Evolutionary conservation across 352 stramenopile species (phyloP), one percentile per base, ranked within the genome.

Genomic region (Paralagenidium karlingii): DNA sequence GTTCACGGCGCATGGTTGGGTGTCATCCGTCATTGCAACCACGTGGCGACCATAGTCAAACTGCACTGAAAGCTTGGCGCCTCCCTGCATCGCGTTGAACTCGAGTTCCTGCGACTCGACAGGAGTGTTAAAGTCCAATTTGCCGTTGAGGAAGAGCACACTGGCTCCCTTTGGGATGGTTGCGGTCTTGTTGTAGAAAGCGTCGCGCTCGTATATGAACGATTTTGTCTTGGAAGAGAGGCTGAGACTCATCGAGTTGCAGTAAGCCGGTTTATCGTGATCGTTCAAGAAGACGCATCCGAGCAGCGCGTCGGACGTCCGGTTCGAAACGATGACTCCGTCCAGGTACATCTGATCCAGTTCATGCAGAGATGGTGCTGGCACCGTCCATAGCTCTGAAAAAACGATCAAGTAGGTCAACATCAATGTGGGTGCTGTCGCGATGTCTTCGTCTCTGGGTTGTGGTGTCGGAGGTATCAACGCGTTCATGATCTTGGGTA

Each of bases 11-110:
- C n/a, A n/a, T n/a, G n/a, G n/a, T n/a, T n/a, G n/a, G n/a, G n/a
- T n/a, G n/a, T n/a, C n/a, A n/a, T n/a, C n/a, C n/a, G n/a, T n/a
- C n/a, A n/a, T n/a, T n/a, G n/a, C n/a, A n/a, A n/a, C n/a, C n/a
- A n/a, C 51, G 34, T 76, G 66, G 13, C 29, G 53, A 4, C 57
- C 66, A 39, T 61, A 58, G 2, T 73, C 57, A 31, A 68, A 76
- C 24, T 63, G 45, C 9, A 75, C 25, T 3, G 70, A 40, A 44
- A 69, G 51, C 24, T 73, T 73, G n/a, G n/a, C n/a, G 2, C 48
- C 40, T 2, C 55, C 40, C 20, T 39, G 24, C 13, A 64, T 44
- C 5, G 50, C 38, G 0, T 43, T 40, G 40, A 48, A 60, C 28
- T 68, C 46, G 16, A 52, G 25, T 20, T 45, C 31, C 11, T 50